phyloP scores from a whole-genome alignment of 2,329 filamentous ascomycete genomes.

The Fusarium xylarioides region DNA sequence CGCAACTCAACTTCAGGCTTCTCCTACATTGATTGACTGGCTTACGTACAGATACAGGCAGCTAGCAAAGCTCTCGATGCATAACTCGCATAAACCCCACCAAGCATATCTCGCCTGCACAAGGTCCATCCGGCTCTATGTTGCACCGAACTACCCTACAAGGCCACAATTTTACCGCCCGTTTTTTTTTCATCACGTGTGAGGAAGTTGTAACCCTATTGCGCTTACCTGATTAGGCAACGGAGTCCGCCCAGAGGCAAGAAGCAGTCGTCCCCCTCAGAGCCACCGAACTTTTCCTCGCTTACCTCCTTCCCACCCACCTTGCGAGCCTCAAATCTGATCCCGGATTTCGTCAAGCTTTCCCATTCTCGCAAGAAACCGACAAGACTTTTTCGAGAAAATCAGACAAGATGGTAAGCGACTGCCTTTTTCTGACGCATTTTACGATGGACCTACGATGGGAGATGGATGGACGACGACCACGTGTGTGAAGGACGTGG shows the following conservation, averaged over 20 bases:
- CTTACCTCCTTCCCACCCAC: slow-evolving; percentile 57
- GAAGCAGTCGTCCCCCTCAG: slow-evolving; percentile 47
- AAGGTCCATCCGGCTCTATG: slow-evolving; percentile 30
- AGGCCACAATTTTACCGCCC: background rate
- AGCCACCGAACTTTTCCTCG: slow-evolving; percentile 60
- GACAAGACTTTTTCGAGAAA: slow-evolving; percentile 54
- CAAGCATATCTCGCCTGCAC: slow-evolving; percentile 24
- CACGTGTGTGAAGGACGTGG: slow-evolving; percentile 29
- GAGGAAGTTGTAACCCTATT: slow-evolving; percentile 50
- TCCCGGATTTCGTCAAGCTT: slow-evolving; percentile 64
- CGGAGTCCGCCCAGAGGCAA: slow-evolving; percentile 52
- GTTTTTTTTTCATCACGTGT: slow-evolving; percentile 47
- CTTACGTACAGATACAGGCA: slow-evolving; percentile 21
- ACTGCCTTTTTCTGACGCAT: slow-evolving; percentile 36
- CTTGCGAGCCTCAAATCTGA: slow-evolving; percentile 64
- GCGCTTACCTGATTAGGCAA: slow-evolving; percentile 44
- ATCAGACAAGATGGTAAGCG: slow-evolving; percentile 77
- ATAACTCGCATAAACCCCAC: slow-evolving; percentile 36
- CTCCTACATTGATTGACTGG: slow-evolving; percentile 7
- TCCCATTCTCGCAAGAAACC: slow-evolving; percentile 57
- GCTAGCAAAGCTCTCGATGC: slow-evolving; percentile 21
- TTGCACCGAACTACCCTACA: slow-evolving; percentile 36
- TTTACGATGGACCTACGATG: slow-evolving; percentile 34
- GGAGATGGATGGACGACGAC: slow-evolving; percentile 31
- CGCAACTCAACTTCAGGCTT: slow-evolving; percentile 12